phyloP scores from a whole-genome alignment of 306 rosid genomes.

The Pachyrhizus erosus region DNA sequence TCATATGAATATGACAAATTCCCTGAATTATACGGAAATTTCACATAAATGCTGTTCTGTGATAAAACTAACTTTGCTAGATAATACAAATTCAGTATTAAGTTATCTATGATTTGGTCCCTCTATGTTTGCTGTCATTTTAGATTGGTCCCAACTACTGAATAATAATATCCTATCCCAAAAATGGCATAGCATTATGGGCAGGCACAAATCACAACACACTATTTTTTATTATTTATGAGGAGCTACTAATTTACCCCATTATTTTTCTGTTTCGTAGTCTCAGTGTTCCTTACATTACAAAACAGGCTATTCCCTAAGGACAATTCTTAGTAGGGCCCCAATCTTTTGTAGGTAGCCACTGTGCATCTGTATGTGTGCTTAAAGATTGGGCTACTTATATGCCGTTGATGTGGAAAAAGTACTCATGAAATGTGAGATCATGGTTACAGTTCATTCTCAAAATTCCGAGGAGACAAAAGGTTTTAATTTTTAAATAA shows the following conservation, averaged over 20 bases:
- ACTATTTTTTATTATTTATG: not conserved
- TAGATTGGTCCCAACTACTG: constrained; percentile 41
- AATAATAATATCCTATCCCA: constrained; percentile 43
- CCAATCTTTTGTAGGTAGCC: constrained; percentile 17
- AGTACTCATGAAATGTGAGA: not conserved
- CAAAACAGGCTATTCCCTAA: constrained; percentile 9
- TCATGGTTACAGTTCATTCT: not conserved
- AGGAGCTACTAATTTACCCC: constrained; percentile 29
- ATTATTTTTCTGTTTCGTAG: constrained; percentile 35
- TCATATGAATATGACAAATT: constrained; percentile 18
- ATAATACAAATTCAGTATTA: constrained; percentile 5
- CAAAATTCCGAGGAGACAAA: constrained; percentile 1
- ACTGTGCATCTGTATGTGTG: constrained; percentile 25
- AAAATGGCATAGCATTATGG: constrained; percentile 47
- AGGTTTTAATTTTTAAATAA: not conserved
- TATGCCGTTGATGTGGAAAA: constrained; percentile 3
- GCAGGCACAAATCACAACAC: constrained; percentile 42
- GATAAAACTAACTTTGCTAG: constrained; percentile 18
- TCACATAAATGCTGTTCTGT: constrained; percentile 2
- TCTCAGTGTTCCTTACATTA: constrained; percentile 11
- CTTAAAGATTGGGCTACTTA: not conserved
- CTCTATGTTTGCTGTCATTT: constrained; percentile 25
- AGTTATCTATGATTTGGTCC: constrained; percentile 35
- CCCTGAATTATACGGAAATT: not conserved
- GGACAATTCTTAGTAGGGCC: constrained; percentile 26